Evolutionary conservation across 768 basidiomycete genomes (phyloP), one percentile per base, ranked within the genome.

Genomic region (Lactarius sp.): DNA sequence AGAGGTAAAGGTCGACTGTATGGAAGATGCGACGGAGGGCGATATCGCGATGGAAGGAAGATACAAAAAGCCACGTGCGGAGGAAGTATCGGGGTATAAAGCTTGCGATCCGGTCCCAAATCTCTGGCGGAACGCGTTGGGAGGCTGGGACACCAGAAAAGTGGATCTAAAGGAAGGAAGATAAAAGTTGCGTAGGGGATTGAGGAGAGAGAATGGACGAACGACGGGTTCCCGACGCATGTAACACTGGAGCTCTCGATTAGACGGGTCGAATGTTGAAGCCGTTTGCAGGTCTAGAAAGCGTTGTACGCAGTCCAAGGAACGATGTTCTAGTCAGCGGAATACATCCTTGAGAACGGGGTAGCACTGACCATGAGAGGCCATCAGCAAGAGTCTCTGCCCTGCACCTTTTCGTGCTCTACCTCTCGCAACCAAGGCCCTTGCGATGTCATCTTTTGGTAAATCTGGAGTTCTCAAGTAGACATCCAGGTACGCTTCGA

Each of bases 61-160:
- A 86, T 33, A 87, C 78, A 60, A 79, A 85, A 46, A 87, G 79
- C 86, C 85, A 88, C 16, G 80, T 81, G n/a, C 87, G 81, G 36
- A 88, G 81, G 70, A 86, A 81, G 66, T 84, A 83, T 16, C 86
- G 81, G 7, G 86, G 85, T 47, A 83, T 84, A 66, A 81, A 79
- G 56, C 76, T 72, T 6, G 86, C 86, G 49, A 88, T 84, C 14
- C 80, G 77, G 66, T 85, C 84, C 86, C 87, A 88, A 47, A 88
- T 78, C 74, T 88, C 87, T 7, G 78, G 75, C 0, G 87, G 86
- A 18, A 81, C 80, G 22, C 85, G 82, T 64, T 82, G 85, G 3
- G 81, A 83, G 2, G 85, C 83, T 2, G 86, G 84, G 61, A 81
- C 80, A 66, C 77, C 73, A 46, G 76, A 73, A 68, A 83, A 83